A percentile compares a stretch with the other conserved stretches of the same genome.
Conservation (phyloP, 2,329 filamentous ascomycete genomes). For the Thermoascus crustaceus region DNA sequence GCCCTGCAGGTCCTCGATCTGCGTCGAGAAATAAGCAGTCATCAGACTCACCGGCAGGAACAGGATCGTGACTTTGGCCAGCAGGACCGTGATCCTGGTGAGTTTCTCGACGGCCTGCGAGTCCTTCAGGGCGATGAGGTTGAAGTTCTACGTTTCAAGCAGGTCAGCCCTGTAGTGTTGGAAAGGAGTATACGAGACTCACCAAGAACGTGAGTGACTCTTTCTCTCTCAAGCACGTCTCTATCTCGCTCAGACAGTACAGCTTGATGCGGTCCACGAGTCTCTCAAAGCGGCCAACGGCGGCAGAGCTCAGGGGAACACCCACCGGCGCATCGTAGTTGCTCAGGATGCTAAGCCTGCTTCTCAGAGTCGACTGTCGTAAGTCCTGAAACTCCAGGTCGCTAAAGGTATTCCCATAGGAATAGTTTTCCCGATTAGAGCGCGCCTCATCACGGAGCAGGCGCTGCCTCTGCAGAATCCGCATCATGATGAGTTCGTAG, state of each 20-base stretch:
- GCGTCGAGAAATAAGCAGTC: slow-evolving; percentile 65
- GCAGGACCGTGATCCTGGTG: slow-evolving; percentile 61
- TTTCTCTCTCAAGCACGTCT: slow-evolving; percentile 60
- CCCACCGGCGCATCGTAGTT: slow-evolving; percentile 25
- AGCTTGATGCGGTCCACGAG: slow-evolving; percentile 53
- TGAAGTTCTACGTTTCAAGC: slow-evolving; percentile 64
- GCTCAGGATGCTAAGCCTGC: slow-evolving; percentile 14
- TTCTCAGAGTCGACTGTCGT: slow-evolving; percentile 20
- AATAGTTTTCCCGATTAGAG: slow-evolving; percentile 11
- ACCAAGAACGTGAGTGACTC: slow-evolving; percentile 61
- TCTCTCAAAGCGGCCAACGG: slow-evolving; percentile 52
- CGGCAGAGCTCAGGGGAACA: slow-evolving; percentile 37
- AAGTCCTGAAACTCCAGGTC: slow-evolving; percentile 34
- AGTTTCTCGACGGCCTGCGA: slow-evolving; percentile 63
- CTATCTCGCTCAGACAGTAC: slow-evolving; percentile 56
- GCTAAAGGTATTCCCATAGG: slow-evolving; percentile 15
- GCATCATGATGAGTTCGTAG: slow-evolving; percentile 54
- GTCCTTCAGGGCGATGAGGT: slow-evolving; percentile 67
- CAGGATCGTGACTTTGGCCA: slow-evolving; percentile 67
- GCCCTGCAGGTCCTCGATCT: slow-evolving; percentile 49
- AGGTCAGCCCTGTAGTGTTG: slow-evolving; percentile 4
- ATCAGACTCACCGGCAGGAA: slow-evolving; percentile 69
- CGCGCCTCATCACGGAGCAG: slow-evolving; percentile 29
- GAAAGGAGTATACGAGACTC: slow-evolving; percentile 15
- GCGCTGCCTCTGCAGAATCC: slow-evolving; percentile 49